A percentile compares a stretch with the other conserved stretches of the same genome.
phyloP scores from a whole-genome alignment of 176 grass and related monocot genomes.

The Hsuehochloa calcarea region DNA sequence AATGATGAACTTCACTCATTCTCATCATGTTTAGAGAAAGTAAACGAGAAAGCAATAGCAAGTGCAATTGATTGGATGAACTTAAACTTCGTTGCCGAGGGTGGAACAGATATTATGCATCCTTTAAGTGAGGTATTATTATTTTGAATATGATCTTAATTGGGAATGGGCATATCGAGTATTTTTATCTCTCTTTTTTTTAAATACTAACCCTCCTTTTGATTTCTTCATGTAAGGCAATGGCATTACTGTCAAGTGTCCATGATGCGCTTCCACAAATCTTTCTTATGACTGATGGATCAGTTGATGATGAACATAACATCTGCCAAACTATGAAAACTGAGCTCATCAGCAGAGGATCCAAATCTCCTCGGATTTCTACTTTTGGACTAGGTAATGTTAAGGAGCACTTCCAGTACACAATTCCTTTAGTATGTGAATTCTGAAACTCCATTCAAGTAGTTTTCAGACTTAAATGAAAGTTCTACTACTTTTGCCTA shows the following conservation, averaged over 20 bases:
- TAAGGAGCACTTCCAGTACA: neutral
- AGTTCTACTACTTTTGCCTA: neutral
- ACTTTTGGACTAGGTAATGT: conserved; percentile 90
- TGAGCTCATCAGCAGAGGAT: conserved; percentile 47
- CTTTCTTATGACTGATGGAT: conserved; percentile 93
- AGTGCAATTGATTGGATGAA: conserved; percentile 64
- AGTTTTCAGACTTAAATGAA: neutral
- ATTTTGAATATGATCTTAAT: neutral
- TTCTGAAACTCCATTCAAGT: neutral
- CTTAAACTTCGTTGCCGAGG: conserved; percentile 63
- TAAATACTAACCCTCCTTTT: conserved; percentile 19
- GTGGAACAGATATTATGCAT: conserved; percentile 86
- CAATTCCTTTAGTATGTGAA: neutral
- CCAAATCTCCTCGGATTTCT: conserved; percentile 81
- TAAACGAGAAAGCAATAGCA: conserved; percentile 61
- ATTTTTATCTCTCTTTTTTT: neutral
- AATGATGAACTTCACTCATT: conserved; percentile 76
- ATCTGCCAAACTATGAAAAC: conserved; percentile 70
- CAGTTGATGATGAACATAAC: conserved; percentile 78
- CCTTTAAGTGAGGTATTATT: conserved; percentile 78
- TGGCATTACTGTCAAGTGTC: conserved; percentile 62
- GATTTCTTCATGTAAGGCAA: conserved; percentile 50
- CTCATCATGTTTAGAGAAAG: conserved; percentile 78
- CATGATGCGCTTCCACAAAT: conserved; percentile 77
- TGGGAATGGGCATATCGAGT: conserved; percentile 5